Conservation (phyloP, 176 grass and related monocot genomes). For the Avena sativa region DNA sequence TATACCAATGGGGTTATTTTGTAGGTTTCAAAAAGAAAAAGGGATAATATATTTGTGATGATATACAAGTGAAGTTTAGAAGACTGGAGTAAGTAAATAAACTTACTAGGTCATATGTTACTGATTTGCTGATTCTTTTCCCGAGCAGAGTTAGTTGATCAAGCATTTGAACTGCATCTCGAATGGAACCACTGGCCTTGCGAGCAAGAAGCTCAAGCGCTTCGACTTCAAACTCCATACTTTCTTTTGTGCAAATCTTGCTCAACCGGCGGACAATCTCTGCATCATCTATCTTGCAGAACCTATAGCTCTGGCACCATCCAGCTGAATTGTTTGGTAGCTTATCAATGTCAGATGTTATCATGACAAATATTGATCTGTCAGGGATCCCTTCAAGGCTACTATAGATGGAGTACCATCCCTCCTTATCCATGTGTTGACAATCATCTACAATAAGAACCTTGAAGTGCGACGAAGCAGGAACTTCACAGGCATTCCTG, state of each 20-base stretch:
- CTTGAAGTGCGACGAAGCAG: conserved; percentile 67
- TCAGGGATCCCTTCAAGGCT: conserved; percentile 74
- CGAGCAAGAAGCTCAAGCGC: conserved; percentile 74
- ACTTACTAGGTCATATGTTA: conserved; percentile 79
- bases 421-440: conserved; percentile 72
- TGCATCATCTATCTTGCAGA: conserved; percentile 65
- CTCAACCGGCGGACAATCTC: conserved; percentile 60
- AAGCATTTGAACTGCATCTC: conserved; percentile 78
- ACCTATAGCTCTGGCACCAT: conserved; percentile 80
- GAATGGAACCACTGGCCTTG: conserved; percentile 80
- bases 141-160: conserved; percentile 90
- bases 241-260: conserved; percentile 85
- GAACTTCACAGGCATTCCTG: conserved; percentile 62
- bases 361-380: conserved; percentile 81
- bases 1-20: conserved; percentile 30
- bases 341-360: conserved; percentile 83
- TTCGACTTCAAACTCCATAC: conserved; percentile 72
- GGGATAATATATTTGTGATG: background rate
- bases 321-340: conserved; percentile 59
- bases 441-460: conserved; percentile 86
- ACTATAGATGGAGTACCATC: conserved; percentile 73
- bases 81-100: background rate
- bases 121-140: conserved; percentile 74
- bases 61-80: conserved; percentile 24
- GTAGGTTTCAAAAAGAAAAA: conserved; percentile 9